Evolutionary conservation across 116 monocot species (phyloP).

Genomic region (Iris pallida): DNA sequence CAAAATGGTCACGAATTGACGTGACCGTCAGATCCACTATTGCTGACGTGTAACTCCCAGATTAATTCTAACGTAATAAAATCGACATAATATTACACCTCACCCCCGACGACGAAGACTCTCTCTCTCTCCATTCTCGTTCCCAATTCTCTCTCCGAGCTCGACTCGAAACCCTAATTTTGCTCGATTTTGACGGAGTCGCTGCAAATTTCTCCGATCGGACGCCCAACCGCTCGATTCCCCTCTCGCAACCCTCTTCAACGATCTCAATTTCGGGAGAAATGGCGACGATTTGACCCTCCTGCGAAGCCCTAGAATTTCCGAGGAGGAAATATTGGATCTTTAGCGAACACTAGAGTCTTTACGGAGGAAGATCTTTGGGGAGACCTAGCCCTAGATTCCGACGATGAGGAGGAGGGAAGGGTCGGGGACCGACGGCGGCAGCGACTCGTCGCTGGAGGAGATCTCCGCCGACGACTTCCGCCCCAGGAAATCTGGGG

Average conservation of each 20-base stretch:
- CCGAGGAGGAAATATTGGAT: conserved; percentile 10
- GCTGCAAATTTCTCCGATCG: not conserved
- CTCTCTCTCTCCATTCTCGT: not conserved
- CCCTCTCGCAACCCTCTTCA: not conserved
- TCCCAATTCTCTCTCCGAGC: conserved; percentile 4
- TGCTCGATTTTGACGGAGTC: not conserved
- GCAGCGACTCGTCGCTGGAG: conserved; percentile 34
- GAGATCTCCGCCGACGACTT: conserved; percentile 64
- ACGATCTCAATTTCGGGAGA: conserved; percentile 4
- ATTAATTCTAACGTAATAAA: not conserved
- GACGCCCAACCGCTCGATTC: conserved; percentile 14
- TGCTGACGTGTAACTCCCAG: conserved; percentile 5
- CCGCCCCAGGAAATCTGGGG: conserved; percentile 35
- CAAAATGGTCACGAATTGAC: too few species aligned
- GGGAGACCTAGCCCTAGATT: conserved; percentile 15
- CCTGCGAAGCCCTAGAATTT: not conserved
- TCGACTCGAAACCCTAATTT: not conserved
- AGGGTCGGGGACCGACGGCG: too few species aligned
- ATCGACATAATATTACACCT: too few species aligned
- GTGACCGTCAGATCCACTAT: too few species aligned
- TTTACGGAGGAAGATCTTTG: not conserved
- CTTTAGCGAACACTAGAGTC: too few species aligned
- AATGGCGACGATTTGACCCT: not conserved
- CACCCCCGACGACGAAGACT: too few species aligned
- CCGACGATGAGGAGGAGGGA: conserved; percentile 7